These are phyloP conservation scores for Fusarium phyllophilum DNA, from an alignment of 2,329 filamentous ascomycete species.

Conservation along the genomic window DNA sequence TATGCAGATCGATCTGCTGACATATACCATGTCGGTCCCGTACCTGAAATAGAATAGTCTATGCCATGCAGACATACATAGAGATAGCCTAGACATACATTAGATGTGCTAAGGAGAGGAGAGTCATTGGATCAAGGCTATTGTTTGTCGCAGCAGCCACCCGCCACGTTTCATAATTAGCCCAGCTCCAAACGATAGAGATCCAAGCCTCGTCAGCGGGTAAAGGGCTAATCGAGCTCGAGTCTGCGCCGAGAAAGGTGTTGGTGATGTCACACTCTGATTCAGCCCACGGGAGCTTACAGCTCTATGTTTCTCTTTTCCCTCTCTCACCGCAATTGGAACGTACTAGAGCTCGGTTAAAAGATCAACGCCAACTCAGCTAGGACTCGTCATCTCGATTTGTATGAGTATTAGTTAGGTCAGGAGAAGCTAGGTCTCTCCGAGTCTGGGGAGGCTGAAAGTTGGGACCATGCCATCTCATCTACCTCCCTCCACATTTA, in stretches of 20 bases:
- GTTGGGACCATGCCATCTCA: not conserved
- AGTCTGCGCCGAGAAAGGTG: conserved; percentile 16
- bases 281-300: conserved; percentile 16
- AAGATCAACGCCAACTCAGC: not conserved
- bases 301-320: not conserved
- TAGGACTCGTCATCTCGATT: not conserved
- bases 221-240: conserved; percentile 8
- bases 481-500: not conserved
- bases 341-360: not conserved
- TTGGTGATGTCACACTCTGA: conserved; percentile 4
- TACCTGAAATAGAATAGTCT: not conserved
- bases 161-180: conserved; percentile 15
- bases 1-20: not conserved
- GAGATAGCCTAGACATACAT: not conserved
- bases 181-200: not conserved
- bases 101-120: not conserved
- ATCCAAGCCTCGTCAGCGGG: not conserved
- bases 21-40: not conserved
- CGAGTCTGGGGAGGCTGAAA: not conserved
- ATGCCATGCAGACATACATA: not conserved
- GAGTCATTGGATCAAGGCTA: conserved; percentile 10
- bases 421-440: not conserved
- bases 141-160: conserved; percentile 19
- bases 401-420: not conserved
- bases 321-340: conserved; percentile 2